A percentile compares a stretch with the other conserved stretches of the same genome.
Conservation (phyloP, 1,139 yeast genomes). For the Yamadazyma siamensis region DNA sequence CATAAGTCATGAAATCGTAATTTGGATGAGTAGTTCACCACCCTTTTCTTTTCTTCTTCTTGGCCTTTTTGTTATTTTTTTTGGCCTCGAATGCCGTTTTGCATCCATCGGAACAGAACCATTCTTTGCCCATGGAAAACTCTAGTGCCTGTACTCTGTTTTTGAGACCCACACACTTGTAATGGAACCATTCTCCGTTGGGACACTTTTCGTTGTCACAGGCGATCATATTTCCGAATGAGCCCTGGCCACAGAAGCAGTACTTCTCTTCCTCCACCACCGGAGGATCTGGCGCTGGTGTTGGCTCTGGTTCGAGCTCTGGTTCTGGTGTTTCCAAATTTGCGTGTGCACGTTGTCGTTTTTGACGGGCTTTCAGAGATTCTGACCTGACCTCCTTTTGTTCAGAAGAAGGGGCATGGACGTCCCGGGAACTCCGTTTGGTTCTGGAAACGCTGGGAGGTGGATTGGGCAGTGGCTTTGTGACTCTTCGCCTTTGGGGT, state of each 20-base stretch:
- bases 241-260: slow-evolving; percentile 44
- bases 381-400: neutral
- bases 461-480: neutral
- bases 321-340: neutral
- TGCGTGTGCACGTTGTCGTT: neutral
- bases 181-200: slow-evolving; percentile 51
- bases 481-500: neutral
- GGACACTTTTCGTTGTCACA: slow-evolving; percentile 44
- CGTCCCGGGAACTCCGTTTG: neutral
- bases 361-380: neutral
- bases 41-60: slow-evolving; percentile 15
- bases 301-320: slow-evolving; percentile 2
- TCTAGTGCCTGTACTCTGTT: slow-evolving; percentile 39
- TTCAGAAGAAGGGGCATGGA: neutral
- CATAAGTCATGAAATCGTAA: slow-evolving; percentile 4
- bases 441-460: neutral
- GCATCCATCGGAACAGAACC: slow-evolving; percentile 43
- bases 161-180: slow-evolving; percentile 44
- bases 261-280: slow-evolving; percentile 17
- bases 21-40: too few relatives aligned
- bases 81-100: slow-evolving; percentile 15
- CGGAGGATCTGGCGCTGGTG: slow-evolving; percentile 1
- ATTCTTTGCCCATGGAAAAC: slow-evolving; percentile 33
- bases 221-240: slow-evolving; percentile 47
- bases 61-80: slow-evolving; percentile 12